A percentile compares a stretch with the other conserved stretches of the same genome.
Conservation (phyloP, 2,329 filamentous ascomycete species). For the Trichophyton verrucosum region DNA sequence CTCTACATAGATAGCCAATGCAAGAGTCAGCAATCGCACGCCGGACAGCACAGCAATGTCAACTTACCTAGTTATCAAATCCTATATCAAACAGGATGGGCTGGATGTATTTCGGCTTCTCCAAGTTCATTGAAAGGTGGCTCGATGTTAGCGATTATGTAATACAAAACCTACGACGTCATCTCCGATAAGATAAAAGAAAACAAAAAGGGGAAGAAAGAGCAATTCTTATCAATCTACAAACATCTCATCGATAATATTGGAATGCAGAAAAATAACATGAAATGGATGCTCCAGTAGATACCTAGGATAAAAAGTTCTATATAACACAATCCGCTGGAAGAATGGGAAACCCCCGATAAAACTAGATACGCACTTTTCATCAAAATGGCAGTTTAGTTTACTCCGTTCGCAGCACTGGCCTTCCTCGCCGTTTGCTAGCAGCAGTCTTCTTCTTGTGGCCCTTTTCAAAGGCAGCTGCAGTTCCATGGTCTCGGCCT, state of each 20-base stretch:
- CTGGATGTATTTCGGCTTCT: not conserved
- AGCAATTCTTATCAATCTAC: not conserved
- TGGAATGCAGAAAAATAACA: not conserved
- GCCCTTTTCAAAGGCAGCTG: constrained; percentile 41
- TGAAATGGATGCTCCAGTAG: not conserved
- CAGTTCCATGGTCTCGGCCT: constrained; percentile 68
- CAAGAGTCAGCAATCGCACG: not conserved
- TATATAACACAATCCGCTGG: constrained; percentile 3
- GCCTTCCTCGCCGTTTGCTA: constrained; percentile 29
- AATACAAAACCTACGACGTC: not conserved
- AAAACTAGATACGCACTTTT: not conserved
- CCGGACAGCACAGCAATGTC: not conserved
- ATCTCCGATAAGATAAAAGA: not conserved
- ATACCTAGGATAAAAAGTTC: not conserved
- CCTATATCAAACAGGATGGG: not conserved
- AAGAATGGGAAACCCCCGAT: not conserved
- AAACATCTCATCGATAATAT: not conserved
- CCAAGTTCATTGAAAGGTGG: not conserved
- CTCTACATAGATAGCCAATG: not conserved
- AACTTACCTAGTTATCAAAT: not conserved
- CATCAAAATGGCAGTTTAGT: not conserved
- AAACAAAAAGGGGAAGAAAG: not conserved
- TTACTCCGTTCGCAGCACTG: constrained; percentile 30
- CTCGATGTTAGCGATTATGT: not conserved
- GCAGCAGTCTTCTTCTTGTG: constrained; percentile 39